Evolutionary conservation across 192 early-diverging fungal species (phyloP), one percentile per base, ranked within the genome.

Genomic region (Coemansia sp.): DNA sequence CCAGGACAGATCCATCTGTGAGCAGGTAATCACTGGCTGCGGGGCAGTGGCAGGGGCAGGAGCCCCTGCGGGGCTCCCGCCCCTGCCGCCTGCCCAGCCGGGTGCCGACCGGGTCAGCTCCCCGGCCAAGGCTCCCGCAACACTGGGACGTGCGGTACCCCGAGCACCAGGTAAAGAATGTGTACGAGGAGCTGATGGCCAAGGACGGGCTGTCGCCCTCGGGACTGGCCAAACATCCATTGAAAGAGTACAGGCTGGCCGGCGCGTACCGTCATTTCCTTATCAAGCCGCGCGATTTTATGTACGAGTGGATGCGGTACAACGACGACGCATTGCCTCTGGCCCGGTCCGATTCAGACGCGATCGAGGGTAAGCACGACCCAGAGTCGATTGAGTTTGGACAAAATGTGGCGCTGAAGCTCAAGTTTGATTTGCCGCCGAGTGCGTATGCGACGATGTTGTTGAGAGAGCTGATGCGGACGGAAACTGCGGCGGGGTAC

Each of bases 381-480:
- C 78, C 81, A 0, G 62, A 41, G 54, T 69, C 66, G 9, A 54
- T 81, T 3, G 78, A 64, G n/a, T 86, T 83, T 39, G 95, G 95
- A 23, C 66, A 86, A 57, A 82, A 85, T 12, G 39, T 90, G 22
- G 97, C 90, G 9, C 62, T 96, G 24, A 78, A 89, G 45, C 68
- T 95, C 14, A 79, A 86, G 29, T 87, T 99, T 62, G 91, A 89
- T 18, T 80, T 99, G 53, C 76, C 72, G 27, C 84, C 92, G 2
- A 93, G 92, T 43, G 86, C 90, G 35, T 99, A 99, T 71, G 97
- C 97, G 2, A 99, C 97, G 0, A 97, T 99, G 95, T 88, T 90
- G n/a, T 74, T 99, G 58, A 85, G 96, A 18, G 97, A 99, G 73
- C 74, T 97, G 20, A 88, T 89, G 70, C 84, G 87, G 45, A 63